Base-by-base conservation (phyloP, 2,329 filamentous ascomycete genomes). In the Akanthomyces dipterigenus region DNA sequence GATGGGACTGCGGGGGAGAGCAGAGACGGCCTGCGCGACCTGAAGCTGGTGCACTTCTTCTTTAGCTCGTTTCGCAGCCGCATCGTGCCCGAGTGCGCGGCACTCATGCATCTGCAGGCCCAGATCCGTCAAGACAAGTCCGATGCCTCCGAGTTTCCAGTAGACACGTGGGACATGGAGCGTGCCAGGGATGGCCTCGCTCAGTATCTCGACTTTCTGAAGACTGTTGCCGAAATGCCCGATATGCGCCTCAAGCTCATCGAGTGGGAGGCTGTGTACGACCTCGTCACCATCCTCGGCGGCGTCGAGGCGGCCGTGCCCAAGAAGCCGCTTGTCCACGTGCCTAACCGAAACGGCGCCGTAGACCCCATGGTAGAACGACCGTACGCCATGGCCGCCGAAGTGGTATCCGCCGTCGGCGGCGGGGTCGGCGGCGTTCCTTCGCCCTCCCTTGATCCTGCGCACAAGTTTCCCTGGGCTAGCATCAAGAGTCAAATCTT, bases 101-200 rank as follows among this genome's bases (percentile, higher is more conserved):
- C 93, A n/a, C 80, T 97, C 42, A 96, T 98, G 77, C 91, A 95
- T 69, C 82, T 96, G 3, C 93, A 98, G 76, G 90, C 91, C 18
- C 89, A 96, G 70, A 96, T 97, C 38, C 88, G 91, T 46, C 86
- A 88, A 45, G 87, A 88, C 36, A 82, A 87, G 61, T 86, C 88
- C 18, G 84, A 93, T 63, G 87, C 91, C 0, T 86, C 90, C 64
- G 93, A 97, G 69, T 98, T 97, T 68, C 93, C 93, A 0, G 87
- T 97, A 1, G 96, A 98, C 68, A 83, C 92, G 51, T 98, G 93
- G 93, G 93, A 98, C 69, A 96, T 98, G 89, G 93, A 98, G 72
- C 86, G 93, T 16, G 93, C 96, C 62, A 96, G 96, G 72, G 93
- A 98, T 70, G 93, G 93, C 0, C 85, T 98, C 1, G 91, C 93